Evolutionary conservation across 2,329 filamentous ascomycete genomes (phyloP).

Genomic region (Curvularia sp.): DNA sequence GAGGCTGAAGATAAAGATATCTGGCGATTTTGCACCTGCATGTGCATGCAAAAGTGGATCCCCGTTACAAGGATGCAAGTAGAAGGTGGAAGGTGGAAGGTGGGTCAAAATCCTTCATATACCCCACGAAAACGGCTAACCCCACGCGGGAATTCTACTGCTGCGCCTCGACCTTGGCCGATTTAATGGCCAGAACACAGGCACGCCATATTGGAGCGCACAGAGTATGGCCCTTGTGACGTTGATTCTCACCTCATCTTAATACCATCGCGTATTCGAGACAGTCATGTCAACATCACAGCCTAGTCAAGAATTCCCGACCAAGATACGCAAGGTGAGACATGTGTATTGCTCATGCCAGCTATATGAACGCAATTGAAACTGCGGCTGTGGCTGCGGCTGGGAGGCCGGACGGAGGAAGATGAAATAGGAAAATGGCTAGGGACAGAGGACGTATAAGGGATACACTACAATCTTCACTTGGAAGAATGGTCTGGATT

Average conservation of each 20-base stretch:
- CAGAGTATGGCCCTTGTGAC: not conserved
- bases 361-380: not conserved
- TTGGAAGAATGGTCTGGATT: not conserved
- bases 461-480: not conserved
- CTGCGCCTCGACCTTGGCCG: not conserved
- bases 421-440: not conserved
- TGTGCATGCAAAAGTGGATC: not conserved
- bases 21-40: constrained; percentile 1
- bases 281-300: not conserved
- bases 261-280: not conserved
- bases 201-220: not conserved
- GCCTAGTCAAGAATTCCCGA: not conserved
- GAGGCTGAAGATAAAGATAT: not conserved
- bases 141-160: not conserved
- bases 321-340: not conserved
- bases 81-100: not conserved
- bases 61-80: not conserved
- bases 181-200: not conserved
- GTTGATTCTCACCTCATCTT: not conserved
- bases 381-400: not conserved
- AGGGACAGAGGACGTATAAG: not conserved
- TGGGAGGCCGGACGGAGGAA: not conserved
- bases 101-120: not conserved
- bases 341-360: not conserved
- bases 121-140: not conserved